Evolutionary conservation across 345 rosid species (phyloP), one percentile per base, ranked within the genome.

Genomic region (Acer saccharum): DNA sequence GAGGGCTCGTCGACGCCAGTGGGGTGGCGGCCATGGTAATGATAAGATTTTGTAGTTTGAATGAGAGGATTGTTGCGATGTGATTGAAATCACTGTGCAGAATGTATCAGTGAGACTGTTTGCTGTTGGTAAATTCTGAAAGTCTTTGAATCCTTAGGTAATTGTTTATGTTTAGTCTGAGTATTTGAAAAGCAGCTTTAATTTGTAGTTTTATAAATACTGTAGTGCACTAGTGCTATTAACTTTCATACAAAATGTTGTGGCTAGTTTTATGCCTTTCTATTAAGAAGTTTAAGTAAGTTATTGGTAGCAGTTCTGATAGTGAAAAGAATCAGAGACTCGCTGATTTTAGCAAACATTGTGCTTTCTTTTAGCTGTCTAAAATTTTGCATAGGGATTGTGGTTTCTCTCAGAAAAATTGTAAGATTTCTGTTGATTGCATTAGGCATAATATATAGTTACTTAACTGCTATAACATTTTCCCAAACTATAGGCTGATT

Each of bases 1-100:
- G 78, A 89, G 88, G 82, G 90, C 86, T 73, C 82, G 68, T 68
- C 82, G 75, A 60, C 83, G 81, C 43, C 73, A 3, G 48, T 78
- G 87, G 86, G 76, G 80, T 46, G 50, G 81, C 23, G 62, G 81
- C 66, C 63, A 10, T 23, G 44, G 64, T 55, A 78, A 76, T 44
- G 82, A 80, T 50, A 75, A 74, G 39, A 46, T 68, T 67, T 72
- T 75, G 78, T 78, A 84, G 78, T 68, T 67, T 46, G 60, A 32
- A 27, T 57, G 68, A 68, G 71, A 54, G 18, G 54, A 17, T 12
- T 68, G 39, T 23, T 54, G 65, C 6, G 78, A 54, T 5, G 65
- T 23, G 5, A 68, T 10, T 16, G 23, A 75, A 57, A 14, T 75
- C 63, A 65, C n/a, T 13, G 10, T 57, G 18, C 65, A 41, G 43